Evolutionary conservation across 768 basidiomycete genomes (phyloP).

Genomic region (Clathrus columnatus): DNA sequence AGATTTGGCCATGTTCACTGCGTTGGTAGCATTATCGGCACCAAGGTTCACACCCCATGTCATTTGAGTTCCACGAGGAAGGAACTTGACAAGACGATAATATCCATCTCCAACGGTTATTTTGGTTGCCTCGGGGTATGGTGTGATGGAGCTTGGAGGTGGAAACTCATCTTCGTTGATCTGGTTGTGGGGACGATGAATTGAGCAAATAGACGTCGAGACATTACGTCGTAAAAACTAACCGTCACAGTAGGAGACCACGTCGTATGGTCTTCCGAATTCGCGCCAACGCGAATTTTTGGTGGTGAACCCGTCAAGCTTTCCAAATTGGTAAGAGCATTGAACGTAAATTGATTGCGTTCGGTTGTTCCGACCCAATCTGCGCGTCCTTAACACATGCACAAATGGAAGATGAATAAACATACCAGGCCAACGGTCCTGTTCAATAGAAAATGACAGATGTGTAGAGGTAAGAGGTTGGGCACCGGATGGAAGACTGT

Average conservation of each 20-base stretch:
- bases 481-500: not conserved
- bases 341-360: conserved; percentile 47
- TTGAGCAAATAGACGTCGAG: no score
- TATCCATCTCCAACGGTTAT: conserved; percentile 50
- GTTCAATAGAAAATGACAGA: conserved; percentile 4
- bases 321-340: conserved; percentile 3
- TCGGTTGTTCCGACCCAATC: conserved; percentile 52
- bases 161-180: conserved; percentile 44
- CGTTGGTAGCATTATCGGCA: conserved; percentile 38
- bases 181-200: no score
- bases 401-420: not conserved
- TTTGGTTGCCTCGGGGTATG: conserved; percentile 60
- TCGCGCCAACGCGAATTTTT: conserved; percentile 13
- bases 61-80: conserved; percentile 51
- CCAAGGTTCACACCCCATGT: conserved; percentile 66
- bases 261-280: conserved; percentile 11
- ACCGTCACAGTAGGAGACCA: conserved; percentile 8
- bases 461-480: conserved; percentile 8
- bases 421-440: conserved; percentile 9
- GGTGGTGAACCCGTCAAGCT: conserved; percentile 9
- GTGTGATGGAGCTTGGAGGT: conserved; percentile 35
- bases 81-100: conserved; percentile 42
- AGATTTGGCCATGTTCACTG: conserved; percentile 37
- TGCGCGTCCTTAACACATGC: not conserved
- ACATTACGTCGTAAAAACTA: not conserved